These are phyloP conservation scores for Phytophthora vignae DNA, from an alignment of 352 stramenopile species.

Conservation along the genomic window DNA sequence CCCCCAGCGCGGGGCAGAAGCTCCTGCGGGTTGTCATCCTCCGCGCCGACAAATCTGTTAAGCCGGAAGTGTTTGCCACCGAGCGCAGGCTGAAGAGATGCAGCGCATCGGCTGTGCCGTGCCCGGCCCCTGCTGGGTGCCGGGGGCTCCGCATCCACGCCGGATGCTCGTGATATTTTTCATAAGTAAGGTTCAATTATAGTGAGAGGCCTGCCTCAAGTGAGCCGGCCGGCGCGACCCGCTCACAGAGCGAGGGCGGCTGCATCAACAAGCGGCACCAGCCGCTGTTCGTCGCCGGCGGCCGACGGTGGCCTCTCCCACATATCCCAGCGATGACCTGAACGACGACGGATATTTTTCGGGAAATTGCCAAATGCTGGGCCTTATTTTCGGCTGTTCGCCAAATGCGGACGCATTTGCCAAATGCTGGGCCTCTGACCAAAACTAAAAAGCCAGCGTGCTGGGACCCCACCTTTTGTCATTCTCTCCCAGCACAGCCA, in stretches of 20 bases:
- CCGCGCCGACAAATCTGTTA: slow-evolving; percentile 14
- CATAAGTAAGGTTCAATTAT: too few species aligned
- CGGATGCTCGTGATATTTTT: slow-evolving; percentile 23
- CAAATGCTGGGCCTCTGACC: too few species aligned
- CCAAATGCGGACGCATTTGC: too few species aligned
- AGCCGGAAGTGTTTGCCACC: slow-evolving; percentile 22
- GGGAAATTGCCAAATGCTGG: too few species aligned
- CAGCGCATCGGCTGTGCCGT: background rate
- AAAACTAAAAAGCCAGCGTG: too few species aligned
- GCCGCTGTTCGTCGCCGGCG: slow-evolving; percentile 12
- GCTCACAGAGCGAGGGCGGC: slow-evolving; percentile 22
- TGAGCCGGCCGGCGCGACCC: background rate
- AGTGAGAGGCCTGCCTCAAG: slow-evolving; percentile 1
- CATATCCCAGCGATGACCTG: slow-evolving; percentile 31
- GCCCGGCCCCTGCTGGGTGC: background rate
- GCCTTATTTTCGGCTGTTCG: too few species aligned
- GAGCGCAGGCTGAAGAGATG: slow-evolving; percentile 12
- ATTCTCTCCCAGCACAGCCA: too few species aligned
- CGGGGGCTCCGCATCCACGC: background rate
- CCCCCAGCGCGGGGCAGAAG: background rate
- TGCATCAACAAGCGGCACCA: slow-evolving; percentile 21
- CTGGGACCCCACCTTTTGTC: too few species aligned
- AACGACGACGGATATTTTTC: slow-evolving; percentile 14
- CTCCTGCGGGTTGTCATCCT: background rate
- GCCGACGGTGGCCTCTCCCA: background rate